A percentile compares a stretch with the other conserved stretches of the same genome.
Evolutionary conservation across 805 yeast genomes (phyloP).

Genomic region (Teunomyces cretensis): DNA sequence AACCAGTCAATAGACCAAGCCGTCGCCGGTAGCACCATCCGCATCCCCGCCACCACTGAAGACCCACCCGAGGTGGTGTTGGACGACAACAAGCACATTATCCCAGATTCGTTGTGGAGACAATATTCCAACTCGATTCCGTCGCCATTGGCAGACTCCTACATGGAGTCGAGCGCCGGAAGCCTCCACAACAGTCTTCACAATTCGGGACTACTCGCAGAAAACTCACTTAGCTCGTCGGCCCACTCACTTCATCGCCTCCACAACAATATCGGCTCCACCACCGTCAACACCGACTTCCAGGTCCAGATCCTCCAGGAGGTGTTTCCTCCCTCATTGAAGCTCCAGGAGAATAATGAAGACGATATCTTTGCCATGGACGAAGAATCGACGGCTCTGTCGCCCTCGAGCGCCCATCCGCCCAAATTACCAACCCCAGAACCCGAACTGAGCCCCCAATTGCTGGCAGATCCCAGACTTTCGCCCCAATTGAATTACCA

Average conservation of each 20-base stretch:
- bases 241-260: constrained; percentile 1
- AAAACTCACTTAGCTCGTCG: background rate
- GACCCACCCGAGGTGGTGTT: constrained; percentile 78
- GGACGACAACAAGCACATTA: constrained; percentile 88
- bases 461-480: background rate
- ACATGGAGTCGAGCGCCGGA: constrained; percentile 5
- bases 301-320: constrained; percentile 40
- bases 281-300: constrained; percentile 37
- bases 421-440: background rate
- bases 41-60: background rate
- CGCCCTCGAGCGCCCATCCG: background rate
- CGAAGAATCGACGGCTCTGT: constrained; percentile 26
- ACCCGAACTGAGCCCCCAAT: background rate
- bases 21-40: background rate
- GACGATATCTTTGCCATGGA: constrained; percentile 48
- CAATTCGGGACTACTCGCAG: background rate
- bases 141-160: constrained; percentile 11
- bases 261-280: constrained; percentile 27
- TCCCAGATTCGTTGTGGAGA: constrained; percentile 76
- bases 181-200: constrained; percentile 6
- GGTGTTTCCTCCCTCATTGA: constrained; percentile 30
- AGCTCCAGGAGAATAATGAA: constrained; percentile 29
- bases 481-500: too few species aligned
- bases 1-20: background rate
- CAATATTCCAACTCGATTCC: constrained; percentile 48